These are phyloP conservation scores for Didymosphaeria variabile DNA, from an alignment of 2,329 filamentous ascomycete genomes.

Conservation along the genomic window DNA sequence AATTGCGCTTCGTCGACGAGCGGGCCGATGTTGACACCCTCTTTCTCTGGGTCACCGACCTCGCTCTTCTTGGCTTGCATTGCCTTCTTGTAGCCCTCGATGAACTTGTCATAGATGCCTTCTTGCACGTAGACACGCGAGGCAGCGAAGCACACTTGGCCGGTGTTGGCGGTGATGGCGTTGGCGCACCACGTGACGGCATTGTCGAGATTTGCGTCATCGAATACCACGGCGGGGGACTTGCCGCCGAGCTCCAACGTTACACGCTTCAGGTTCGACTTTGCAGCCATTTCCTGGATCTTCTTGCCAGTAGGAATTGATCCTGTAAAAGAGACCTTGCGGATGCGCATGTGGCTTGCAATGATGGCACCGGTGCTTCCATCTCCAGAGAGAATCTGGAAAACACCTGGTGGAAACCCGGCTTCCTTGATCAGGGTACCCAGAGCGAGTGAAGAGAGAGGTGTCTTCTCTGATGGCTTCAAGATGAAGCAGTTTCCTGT, in stretches of 20 bases:
- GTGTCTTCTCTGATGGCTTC: constrained; percentile 50
- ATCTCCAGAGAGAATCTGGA: constrained; percentile 67
- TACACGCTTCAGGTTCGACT: constrained; percentile 54
- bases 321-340: constrained; percentile 55
- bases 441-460: constrained; percentile 44
- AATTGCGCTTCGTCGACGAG: constrained; percentile 46
- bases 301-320: constrained; percentile 49
- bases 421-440: constrained; percentile 41
- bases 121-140: constrained; percentile 52
- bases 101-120: constrained; percentile 49
- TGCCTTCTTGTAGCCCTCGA: constrained; percentile 45
- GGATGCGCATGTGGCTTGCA: constrained; percentile 50
- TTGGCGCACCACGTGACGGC: constrained; percentile 48
- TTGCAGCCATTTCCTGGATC: constrained; percentile 53
- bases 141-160: constrained; percentile 51
- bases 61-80: constrained; percentile 43
- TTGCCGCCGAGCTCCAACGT: constrained; percentile 58
- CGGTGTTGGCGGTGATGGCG: constrained; percentile 49
- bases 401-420: constrained; percentile 66
- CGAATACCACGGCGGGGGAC: constrained; percentile 55
- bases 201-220: constrained; percentile 55
- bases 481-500: constrained; percentile 50
- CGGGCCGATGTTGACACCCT: constrained; percentile 45
- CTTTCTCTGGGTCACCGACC: constrained; percentile 42
- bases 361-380: constrained; percentile 57